Percentiles rank a stretch among this genome's conserved stretches.
Evolutionary conservation across 257 asterid species (phyloP).

Genomic region (Cynanchum wilfordii): DNA sequence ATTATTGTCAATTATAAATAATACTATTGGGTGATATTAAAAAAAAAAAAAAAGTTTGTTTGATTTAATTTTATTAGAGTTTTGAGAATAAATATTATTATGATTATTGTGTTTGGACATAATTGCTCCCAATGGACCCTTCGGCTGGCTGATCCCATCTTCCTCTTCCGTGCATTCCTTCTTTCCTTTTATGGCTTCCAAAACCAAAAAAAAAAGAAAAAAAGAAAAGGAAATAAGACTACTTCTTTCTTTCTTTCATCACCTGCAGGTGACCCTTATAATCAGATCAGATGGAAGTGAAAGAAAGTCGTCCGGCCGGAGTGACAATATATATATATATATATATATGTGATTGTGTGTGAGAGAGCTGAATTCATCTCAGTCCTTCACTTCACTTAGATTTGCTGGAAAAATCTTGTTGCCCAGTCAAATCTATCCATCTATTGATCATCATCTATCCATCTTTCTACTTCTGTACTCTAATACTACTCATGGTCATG

Average conservation of each 20-base stretch:
- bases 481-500: neutral
- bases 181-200: too few relatives aligned
- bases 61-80: neutral
- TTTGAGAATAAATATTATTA: too few relatives aligned
- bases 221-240: too few relatives aligned
- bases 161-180: too few relatives aligned
- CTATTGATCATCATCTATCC: neutral
- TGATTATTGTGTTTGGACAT: too few relatives aligned
- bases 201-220: neutral
- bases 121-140: too few relatives aligned
- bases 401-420: slow-evolving; percentile 7
- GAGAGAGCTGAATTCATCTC: neutral
- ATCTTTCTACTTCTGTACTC: neutral
- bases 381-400: neutral
- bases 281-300: slow-evolving; percentile 9
- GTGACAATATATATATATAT: too few relatives aligned
- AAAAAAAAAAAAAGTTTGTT: too few relatives aligned
- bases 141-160: too few relatives aligned
- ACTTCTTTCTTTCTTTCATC: neutral
- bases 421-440: slow-evolving; percentile 15
- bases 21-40: too few relatives aligned
- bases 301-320: neutral
- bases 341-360: too few relatives aligned
- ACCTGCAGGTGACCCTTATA: slow-evolving; percentile 4
- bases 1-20: too few relatives aligned